Percentiles rank a stretch among this genome's conserved stretches.
Conservation (phyloP, 441 rosid genomes). For the Pelargonium australe region DNA sequence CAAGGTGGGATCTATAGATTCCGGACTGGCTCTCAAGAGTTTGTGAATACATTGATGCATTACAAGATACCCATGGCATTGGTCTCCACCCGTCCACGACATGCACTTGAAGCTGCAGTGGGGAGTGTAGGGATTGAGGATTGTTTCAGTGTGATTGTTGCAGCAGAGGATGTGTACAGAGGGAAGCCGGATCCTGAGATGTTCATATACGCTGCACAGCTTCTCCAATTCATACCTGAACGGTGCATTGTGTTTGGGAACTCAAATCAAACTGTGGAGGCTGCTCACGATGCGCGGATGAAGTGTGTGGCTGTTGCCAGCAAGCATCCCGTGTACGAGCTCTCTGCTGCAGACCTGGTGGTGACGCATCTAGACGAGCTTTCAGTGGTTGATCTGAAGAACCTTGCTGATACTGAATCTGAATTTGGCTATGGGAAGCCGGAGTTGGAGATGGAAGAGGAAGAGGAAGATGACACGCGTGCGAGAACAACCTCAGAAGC, state of each 20-base stretch:
- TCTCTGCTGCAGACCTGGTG: conserved; percentile 87
- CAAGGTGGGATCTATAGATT: conserved; percentile 74
- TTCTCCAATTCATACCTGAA: conserved; percentile 75
- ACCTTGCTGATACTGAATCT: conserved; percentile 71
- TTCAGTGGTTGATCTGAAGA: conserved; percentile 81
- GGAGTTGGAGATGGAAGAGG: conserved; percentile 59
- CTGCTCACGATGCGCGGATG: conserved; percentile 92
- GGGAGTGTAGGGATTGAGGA: conserved; percentile 57
- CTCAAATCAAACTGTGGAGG: conserved; percentile 86
- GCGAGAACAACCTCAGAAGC: conserved; percentile 31
- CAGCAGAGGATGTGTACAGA: conserved; percentile 84
- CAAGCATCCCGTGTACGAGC: conserved; percentile 83
- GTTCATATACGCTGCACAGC: conserved; percentile 85
- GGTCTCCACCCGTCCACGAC: conserved; percentile 80
- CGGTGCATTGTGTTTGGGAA: conserved; percentile 93
- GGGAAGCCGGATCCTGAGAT: conserved; percentile 97
- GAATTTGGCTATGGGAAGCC: conserved; percentile 57
- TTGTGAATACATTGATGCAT: conserved; percentile 72
- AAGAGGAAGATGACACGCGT: conserved; percentile 43
- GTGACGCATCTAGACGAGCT: conserved; percentile 74
- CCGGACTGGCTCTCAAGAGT: conserved; percentile 67
- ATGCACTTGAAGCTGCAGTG: conserved; percentile 66
- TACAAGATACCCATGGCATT: conserved; percentile 94
- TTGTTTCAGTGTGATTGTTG: conserved; percentile 58
- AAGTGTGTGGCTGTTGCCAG: conserved; percentile 95